Base-by-base conservation (phyloP, 176 grass and related monocot genomes). In the Triticum monococcum region DNA sequence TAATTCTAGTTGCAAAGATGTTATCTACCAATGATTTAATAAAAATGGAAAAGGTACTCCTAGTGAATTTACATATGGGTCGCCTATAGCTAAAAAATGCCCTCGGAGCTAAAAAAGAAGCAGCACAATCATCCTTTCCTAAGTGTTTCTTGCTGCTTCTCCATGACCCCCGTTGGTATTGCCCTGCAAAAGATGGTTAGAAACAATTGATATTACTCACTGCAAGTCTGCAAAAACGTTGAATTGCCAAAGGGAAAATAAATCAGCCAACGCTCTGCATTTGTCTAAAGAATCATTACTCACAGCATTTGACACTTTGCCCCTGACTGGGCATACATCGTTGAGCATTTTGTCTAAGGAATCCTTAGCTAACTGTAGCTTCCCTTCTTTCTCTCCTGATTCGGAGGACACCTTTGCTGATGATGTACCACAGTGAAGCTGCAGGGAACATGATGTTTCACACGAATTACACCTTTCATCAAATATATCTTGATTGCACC, bases 311-410 rank as follows among this genome's bases (percentile, higher is more conserved):
- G 68, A 68, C 28, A 69, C 57, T 66, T 86, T 76, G 48, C 78
- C 86, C 79, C 79, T 90, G 81, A 25, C 60, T 59, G 72, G 14
- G 93, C 90, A 87, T 73, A 89, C 46, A 12, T 91, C 85, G 70
- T 89, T 89, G 14, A 95, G 48, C 88, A 89, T 90, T 79, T 82
- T 92, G 64, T 88, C 90, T 22, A 92, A 61, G 60, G 85, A 75
- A 86, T 94, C 89, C 78, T 92, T 94, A 60, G 81, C 72, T 64
- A 92, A 79, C 62, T 10, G 83, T 74, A 63, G 78, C 37, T 86
- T 86, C 59, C 87, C 73, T 56, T 94, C 48, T 77, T 43, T 67
- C 81, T 83, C 66, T 46, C 82, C 82, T 48, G 85, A 77, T 48
- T 75, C 60, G 80, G 72, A 28, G n/a, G 67, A 66, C 18, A 41